Conservation (phyloP, 352 stramenopile species). For the Globisporangium emineosum region DNA sequence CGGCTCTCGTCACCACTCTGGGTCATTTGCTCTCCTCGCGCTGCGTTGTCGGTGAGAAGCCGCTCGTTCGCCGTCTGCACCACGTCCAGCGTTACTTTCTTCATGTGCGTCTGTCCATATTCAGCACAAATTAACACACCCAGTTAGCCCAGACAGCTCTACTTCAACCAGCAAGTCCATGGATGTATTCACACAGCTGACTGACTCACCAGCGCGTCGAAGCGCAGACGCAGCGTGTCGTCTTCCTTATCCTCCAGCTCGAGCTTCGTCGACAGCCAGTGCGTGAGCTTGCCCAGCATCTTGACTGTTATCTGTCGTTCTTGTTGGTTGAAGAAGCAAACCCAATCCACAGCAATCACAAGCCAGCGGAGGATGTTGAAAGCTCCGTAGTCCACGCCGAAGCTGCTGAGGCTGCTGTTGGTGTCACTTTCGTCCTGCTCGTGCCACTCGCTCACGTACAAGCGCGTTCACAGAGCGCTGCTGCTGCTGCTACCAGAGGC, state of each 20-base stretch:
- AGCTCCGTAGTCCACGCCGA: neutral
- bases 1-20: constrained; percentile 8
- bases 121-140: constrained; percentile 1
- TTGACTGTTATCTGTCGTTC: neutral
- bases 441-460: neutral
- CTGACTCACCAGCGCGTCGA: constrained; percentile 52
- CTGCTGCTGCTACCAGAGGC: neutral
- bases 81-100: constrained; percentile 64
- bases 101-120: constrained; percentile 44
- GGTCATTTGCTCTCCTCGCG: neutral
- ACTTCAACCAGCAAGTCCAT: neutral
- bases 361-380: neutral
- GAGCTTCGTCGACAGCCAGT: constrained; percentile 61
- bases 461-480: neutral
- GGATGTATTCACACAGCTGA: neutral
- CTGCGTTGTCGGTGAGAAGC: constrained; percentile 9
- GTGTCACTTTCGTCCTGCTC: neutral
- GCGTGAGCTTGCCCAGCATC: constrained; percentile 65
- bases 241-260: constrained; percentile 57
- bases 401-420: neutral
- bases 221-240: constrained; percentile 48
- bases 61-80: constrained; percentile 33
- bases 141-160: neutral
- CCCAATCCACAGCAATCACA: neutral
- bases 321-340: neutral